Evolutionary conservation across 805 yeast species (phyloP).

Genomic region (Starmerella floricola): DNA sequence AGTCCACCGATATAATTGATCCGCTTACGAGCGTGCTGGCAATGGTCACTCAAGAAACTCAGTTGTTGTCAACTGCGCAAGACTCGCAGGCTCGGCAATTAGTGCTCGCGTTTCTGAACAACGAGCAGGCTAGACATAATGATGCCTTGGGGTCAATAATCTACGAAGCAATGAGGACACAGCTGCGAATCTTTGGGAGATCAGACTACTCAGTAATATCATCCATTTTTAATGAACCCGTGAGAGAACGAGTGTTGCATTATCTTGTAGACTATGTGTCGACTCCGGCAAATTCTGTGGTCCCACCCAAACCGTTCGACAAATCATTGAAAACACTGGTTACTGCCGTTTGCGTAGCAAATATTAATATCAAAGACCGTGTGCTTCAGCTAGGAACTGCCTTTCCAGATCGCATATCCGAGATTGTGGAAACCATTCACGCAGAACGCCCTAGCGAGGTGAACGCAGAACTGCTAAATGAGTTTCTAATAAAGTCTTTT

Average conservation of each 20-base stretch:
- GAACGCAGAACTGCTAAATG: slow-evolving; percentile 3
- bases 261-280: neutral
- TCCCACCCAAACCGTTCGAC: neutral
- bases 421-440: slow-evolving; percentile 2
- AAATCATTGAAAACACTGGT: neutral
- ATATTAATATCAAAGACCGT: slow-evolving; percentile 8
- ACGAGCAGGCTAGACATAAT: too few relatives aligned
- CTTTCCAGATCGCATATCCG: slow-evolving; percentile 7
- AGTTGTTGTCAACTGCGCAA: slow-evolving; percentile 2
- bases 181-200: slow-evolving; percentile 6
- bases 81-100: slow-evolving; percentile 13
- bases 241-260: neutral
- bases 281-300: neutral
- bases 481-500: neutral
- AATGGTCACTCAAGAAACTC: neutral
- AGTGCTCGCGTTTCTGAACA: slow-evolving; percentile 8
- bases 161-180: neutral
- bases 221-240: slow-evolving; percentile 3
- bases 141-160: too few relatives aligned
- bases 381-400: slow-evolving; percentile 3
- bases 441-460: neutral
- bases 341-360: slow-evolving; percentile 1
- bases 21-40: neutral
- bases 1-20: neutral
- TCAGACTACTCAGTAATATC: neutral